Evolutionary conservation across 257 asterid species (phyloP).

Genomic region (Solanum etuberosum): DNA sequence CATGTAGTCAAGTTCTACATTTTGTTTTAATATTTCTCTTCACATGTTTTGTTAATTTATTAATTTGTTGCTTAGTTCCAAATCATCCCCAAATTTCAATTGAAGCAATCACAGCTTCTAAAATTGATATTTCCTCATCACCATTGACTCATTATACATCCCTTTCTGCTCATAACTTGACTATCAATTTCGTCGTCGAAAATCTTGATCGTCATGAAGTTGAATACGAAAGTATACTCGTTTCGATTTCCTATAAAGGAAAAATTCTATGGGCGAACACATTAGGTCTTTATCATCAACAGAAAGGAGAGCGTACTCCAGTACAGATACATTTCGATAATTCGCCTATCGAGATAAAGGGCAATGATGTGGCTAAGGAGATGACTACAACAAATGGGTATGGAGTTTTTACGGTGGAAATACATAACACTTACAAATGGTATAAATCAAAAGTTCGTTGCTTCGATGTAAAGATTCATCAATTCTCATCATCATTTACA

Average conservation of each 20-base stretch:
- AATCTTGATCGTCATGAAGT: background rate
- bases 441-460: background rate
- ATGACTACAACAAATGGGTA: background rate
- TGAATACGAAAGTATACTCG: background rate
- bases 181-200: background rate
- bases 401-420: background rate
- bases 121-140: background rate
- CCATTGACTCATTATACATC: background rate
- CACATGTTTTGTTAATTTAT: background rate
- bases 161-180: background rate
- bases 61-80: background rate
- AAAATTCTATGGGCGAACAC: background rate
- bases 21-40: too few relatives aligned
- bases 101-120: background rate
- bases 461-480: background rate
- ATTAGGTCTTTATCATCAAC: background rate
- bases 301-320: background rate
- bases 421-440: background rate
- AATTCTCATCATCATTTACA: background rate
- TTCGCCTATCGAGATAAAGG: background rate
- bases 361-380: background rate
- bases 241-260: background rate
- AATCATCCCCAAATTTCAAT: background rate
- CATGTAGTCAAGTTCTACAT: background rate
- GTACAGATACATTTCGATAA: background rate